Conservation (phyloP, 108 stramenopile species). For the Fragilaria radians region DNA sequence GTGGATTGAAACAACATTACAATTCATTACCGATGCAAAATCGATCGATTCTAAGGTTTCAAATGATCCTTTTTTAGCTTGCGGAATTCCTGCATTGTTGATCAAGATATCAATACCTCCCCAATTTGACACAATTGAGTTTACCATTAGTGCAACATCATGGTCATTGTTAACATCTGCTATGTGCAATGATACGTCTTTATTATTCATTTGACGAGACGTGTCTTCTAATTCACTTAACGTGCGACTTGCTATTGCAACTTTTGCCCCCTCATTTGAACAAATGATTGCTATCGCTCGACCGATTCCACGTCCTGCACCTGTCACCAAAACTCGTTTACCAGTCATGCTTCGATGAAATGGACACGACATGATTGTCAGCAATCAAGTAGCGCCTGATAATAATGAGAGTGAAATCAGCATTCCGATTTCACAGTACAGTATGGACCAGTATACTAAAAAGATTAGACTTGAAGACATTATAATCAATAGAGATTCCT, state of each 20-base stretch:
- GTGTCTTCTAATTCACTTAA: conserved; percentile 48
- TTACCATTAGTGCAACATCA: conserved; percentile 38
- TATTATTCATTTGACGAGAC: no score
- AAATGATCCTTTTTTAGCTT: conserved; percentile 30
- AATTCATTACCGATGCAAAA: conserved; percentile 23
- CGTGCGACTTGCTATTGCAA: conserved; percentile 47
- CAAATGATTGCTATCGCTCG: conserved; percentile 57
- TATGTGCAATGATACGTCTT: conserved; percentile 10
- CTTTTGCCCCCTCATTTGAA: conserved; percentile 40
- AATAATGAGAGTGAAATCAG: no score
- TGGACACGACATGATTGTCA: no score
- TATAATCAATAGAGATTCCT: no score
- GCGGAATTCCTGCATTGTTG: conserved; percentile 54
- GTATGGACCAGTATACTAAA: no score
- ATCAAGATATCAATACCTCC: conserved; percentile 55
- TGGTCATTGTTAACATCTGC: conserved; percentile 43
- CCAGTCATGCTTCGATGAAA: conserved; percentile 22
- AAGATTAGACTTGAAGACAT: no score
- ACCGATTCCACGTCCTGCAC: conserved; percentile 55
- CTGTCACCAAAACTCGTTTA: conserved; percentile 59
- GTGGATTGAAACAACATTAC: conserved; percentile 47
- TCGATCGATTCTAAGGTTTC: conserved; percentile 27
- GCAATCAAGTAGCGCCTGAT: no score
- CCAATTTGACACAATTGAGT: conserved; percentile 26
- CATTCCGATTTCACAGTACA: no score